Evolutionary conservation across 2,329 filamentous ascomycete genomes (phyloP).

Genomic region (Colletotrichum nymphaeae): DNA sequence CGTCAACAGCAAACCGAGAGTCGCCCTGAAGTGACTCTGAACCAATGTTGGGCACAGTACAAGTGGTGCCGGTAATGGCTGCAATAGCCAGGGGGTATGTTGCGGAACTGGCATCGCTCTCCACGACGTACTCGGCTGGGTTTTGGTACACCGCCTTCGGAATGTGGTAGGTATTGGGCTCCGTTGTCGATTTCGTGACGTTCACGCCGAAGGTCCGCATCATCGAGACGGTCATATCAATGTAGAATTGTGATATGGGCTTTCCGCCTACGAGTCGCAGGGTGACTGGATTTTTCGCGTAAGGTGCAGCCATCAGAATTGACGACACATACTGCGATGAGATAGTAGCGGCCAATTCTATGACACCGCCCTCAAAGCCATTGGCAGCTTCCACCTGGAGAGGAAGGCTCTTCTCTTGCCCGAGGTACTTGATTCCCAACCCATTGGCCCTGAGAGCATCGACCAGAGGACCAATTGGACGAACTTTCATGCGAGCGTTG

Average conservation of each 20-base stretch:
- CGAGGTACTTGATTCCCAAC: constrained; percentile 86
- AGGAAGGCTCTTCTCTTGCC: constrained; percentile 85
- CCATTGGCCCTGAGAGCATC: constrained; percentile 90
- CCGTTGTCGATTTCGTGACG: constrained; percentile 80
- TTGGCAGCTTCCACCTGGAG: constrained; percentile 84
- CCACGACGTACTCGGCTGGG: constrained; percentile 86
- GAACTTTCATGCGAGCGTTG: constrained; percentile 95
- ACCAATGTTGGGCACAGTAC: constrained; percentile 96
- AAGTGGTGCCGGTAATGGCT: constrained; percentile 94
- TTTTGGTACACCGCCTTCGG: constrained; percentile 87
- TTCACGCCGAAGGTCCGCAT: constrained; percentile 91
- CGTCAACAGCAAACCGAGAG: constrained; percentile 91
- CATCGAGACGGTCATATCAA: constrained; percentile 99
- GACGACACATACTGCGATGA: constrained; percentile 99
- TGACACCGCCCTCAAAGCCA: constrained; percentile 86
- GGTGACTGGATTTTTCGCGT: constrained; percentile 93
- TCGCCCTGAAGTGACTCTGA: constrained; percentile 93
- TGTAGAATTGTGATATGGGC: constrained; percentile 96
- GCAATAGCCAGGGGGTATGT: constrained; percentile 96
- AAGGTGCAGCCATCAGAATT: constrained; percentile 95
- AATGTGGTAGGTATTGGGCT: constrained; percentile 93
- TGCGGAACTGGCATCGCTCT: constrained; percentile 97
- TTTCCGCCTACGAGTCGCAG: constrained; percentile 93
- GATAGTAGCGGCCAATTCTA: constrained; percentile 92
- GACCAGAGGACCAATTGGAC: constrained; percentile 92